Percentiles rank a stretch among this genome's conserved stretches.
Conservation (phyloP, 768 basidiomycete genomes). For the Termitomyces sp. region DNA sequence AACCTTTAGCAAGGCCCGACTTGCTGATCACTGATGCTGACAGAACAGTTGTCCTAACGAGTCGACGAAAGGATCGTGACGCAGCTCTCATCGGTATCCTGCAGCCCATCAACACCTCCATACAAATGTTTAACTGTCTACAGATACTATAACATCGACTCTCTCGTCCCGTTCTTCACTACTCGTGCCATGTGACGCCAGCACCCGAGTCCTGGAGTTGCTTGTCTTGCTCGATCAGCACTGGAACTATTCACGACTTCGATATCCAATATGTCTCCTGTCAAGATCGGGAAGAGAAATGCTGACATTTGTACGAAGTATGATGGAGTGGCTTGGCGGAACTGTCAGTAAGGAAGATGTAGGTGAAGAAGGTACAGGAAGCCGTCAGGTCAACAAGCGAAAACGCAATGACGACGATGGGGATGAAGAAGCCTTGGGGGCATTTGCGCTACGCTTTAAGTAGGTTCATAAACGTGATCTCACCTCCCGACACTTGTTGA, state of each 20-base stretch:
- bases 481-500: background rate
- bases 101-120: background rate
- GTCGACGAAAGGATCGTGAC: conserved; percentile 88
- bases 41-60: conserved; percentile 75
- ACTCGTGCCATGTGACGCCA: conserved; percentile 89
- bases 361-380: conserved; percentile 67
- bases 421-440: conserved; percentile 82
- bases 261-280: conserved; percentile 91
- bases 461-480: conserved; percentile 28
- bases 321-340: conserved; percentile 99
- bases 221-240: conserved; percentile 95
- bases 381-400: conserved; percentile 51
- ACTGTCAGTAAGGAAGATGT: conserved; percentile 92
- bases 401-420: conserved; percentile 58
- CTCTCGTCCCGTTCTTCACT: conserved; percentile 78
- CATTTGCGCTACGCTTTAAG: conserved; percentile 87
- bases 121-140: conserved; percentile 10
- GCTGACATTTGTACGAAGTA: conserved; percentile 88
- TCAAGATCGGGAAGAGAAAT: conserved; percentile 90
- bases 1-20: conserved; percentile 86
- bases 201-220: conserved; percentile 93
- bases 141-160: conserved; percentile 88
- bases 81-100: conserved; percentile 75
- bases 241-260: conserved; percentile 86
- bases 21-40: conserved; percentile 93